Percentiles rank a stretch among this genome's conserved stretches.
phyloP scores from a whole-genome alignment of 1,139 yeast species.

The Hyphopichia wangnamkhiaoensis region DNA sequence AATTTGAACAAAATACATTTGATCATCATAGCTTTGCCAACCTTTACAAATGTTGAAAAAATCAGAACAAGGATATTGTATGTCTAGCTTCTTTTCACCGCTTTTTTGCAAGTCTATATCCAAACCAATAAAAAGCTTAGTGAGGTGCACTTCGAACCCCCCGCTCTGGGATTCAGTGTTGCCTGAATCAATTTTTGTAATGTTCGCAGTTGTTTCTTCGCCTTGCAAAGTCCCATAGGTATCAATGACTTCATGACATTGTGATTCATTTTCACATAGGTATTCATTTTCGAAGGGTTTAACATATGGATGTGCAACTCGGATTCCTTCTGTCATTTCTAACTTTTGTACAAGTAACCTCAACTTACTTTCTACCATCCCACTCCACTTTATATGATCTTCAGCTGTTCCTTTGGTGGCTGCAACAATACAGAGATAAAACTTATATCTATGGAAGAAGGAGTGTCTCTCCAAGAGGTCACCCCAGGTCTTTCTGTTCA shows the following conservation, averaged over 20 bases:
- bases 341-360: conserved; percentile 79
- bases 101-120: conserved; percentile 52
- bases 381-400: conserved; percentile 87
- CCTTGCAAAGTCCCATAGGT: conserved; percentile 53
- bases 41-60: conserved; percentile 77
- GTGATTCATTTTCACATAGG: conserved; percentile 53
- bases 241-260: conserved; percentile 54
- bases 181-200: conserved; percentile 12
- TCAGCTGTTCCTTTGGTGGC: conserved; percentile 72
- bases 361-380: conserved; percentile 86
- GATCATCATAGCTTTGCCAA: conserved; percentile 66
- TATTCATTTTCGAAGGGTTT: conserved; percentile 68
- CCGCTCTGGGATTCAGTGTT: conserved; percentile 14
- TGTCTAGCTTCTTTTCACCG: conserved; percentile 70
- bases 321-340: conserved; percentile 73
- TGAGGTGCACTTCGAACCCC: conserved; percentile 51
- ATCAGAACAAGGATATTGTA: conserved; percentile 89
- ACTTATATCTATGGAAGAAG: conserved; percentile 80
- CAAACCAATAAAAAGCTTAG: conserved; percentile 80
- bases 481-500: conserved; percentile 69
- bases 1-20: conserved; percentile 61
- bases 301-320: conserved; percentile 86
- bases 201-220: conserved; percentile 22
- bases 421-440: conserved; percentile 80
- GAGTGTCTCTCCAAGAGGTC: conserved; percentile 76